Evolutionary conservation across 495 filamentous ascomycete species (phyloP).

Genomic region (Trichoderma gamsii): DNA sequence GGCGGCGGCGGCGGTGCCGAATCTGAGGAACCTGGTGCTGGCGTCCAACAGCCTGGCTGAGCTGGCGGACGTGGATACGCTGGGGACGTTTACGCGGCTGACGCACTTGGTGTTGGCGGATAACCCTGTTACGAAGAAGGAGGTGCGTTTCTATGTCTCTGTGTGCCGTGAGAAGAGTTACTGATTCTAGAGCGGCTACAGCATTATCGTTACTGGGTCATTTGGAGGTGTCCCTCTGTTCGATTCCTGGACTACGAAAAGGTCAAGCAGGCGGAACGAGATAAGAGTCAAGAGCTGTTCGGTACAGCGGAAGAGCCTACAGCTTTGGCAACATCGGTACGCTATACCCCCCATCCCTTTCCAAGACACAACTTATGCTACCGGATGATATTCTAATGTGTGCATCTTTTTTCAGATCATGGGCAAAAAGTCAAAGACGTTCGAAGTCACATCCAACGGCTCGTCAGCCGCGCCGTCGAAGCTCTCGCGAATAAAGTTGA

Average conservation of each 20-base stretch:
- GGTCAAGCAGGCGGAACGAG: conserved; percentile 78
- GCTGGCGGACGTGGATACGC: conserved; percentile 80
- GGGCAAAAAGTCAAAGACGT: conserved; percentile 77
- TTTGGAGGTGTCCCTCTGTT: conserved; percentile 78
- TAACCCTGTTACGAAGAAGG: conserved; percentile 86
- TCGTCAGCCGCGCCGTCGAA: conserved; percentile 46
- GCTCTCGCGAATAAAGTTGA: conserved; percentile 54
- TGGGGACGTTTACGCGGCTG: conserved; percentile 60
- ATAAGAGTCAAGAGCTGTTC: conserved; percentile 70
- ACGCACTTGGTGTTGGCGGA: conserved; percentile 77
- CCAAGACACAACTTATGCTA: background rate
- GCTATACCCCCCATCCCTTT: background rate
- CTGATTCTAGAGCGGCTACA: conserved; percentile 30
- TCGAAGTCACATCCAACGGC: conserved; percentile 54
- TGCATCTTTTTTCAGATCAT: conserved; percentile 54
- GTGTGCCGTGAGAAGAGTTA: background rate
- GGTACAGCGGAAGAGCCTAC: conserved; percentile 71
- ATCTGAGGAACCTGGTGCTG: conserved; percentile 70
- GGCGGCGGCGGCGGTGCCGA: conserved; percentile 67
- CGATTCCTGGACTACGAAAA: conserved; percentile 92
- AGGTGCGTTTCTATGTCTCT: conserved; percentile 53
- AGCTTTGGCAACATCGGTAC: conserved; percentile 59
- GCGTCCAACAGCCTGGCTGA: conserved; percentile 70
- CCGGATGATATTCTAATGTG: background rate
- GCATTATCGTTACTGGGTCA: conserved; percentile 88